phyloP scores from a whole-genome alignment of 768 basidiomycete species.

The Mycena amicta region DNA sequence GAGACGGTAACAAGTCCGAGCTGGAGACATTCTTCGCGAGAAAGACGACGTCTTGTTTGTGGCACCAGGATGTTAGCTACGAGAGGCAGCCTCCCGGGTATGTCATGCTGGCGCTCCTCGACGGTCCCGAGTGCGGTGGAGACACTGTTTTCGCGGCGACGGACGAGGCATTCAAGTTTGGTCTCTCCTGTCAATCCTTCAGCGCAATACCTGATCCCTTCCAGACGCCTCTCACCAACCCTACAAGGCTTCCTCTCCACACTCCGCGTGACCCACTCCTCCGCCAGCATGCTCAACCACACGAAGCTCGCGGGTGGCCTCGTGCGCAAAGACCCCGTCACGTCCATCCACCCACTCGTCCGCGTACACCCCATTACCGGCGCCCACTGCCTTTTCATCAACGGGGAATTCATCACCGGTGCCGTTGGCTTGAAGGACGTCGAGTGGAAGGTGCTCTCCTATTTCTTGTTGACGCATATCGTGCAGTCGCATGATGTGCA shows the following conservation, averaged over 20 bases:
- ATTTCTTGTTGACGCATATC: constrained; percentile 30
- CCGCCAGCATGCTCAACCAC: constrained; percentile 28
- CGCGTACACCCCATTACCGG: constrained; percentile 34
- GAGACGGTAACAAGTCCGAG: constrained; percentile 24
- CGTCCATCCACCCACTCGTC: constrained; percentile 31
- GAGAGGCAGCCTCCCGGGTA: constrained; percentile 26
- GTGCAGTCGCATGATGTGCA: constrained; percentile 30
- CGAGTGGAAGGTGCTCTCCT: constrained; percentile 26
- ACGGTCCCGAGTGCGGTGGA: constrained; percentile 25
- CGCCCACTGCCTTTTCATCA: constrained; percentile 30
- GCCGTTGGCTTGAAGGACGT: constrained; percentile 30
- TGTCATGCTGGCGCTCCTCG: constrained; percentile 24
- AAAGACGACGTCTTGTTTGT: constrained; percentile 26
- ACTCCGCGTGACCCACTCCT: constrained; percentile 29
- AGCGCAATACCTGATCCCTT: neutral
- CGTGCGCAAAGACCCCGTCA: constrained; percentile 31
- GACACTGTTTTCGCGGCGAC: constrained; percentile 26
- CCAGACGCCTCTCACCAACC: constrained; percentile 16
- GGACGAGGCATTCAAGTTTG: constrained; percentile 21
- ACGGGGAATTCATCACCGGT: constrained; percentile 31
- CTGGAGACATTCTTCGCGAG: constrained; percentile 22
- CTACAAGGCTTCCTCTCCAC: constrained; percentile 17
- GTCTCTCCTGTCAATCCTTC: neutral
- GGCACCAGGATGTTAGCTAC: constrained; percentile 28
- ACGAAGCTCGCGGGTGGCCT: constrained; percentile 26